Evolutionary conservation across 225 moss, liverwort and hornwort species (phyloP), one percentile per base, ranked within the genome.

Genomic region (Physcomitrellopsis africana): DNA sequence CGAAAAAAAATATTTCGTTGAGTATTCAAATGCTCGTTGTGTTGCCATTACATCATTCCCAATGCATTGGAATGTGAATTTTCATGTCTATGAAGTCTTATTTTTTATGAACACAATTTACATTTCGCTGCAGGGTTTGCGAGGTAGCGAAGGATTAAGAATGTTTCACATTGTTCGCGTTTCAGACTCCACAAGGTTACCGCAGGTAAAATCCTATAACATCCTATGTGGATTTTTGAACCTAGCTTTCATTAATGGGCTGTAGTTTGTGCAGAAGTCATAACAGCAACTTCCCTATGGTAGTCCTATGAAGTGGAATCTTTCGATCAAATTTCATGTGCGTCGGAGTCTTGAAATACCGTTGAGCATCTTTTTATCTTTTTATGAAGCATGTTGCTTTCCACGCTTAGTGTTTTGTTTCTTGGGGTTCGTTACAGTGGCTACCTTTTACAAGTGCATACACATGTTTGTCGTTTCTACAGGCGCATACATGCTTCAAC

Each of bases 401-500:
- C 49, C 54, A 27, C 23, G 2, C 20, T 45, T 76, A 29, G 46
- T 63, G 41, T 12, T 61, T 57, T 46, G 14, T 61, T 46, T 10
- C 45, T 8, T 44, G 16, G 43, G 45, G 24, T 37, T 32, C 45
- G 17, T 49, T 73, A 29, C 29, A 26, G 65, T 10, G 8, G 3
- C 15, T 60, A 26, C 8, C 15, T 6, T 26, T 26, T 19, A 29
- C 52, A 52, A 52, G 52, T 52, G 13, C 26, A 29, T 26, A 12
- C 2, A 27, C 27, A 7, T 11, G 18, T 67, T 60, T 67, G 18
- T 61, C 19, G 37, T 11, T 54, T 68, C 11, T 57, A 69, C 91
- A 91, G 91, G 91, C 91, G 42, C 91, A 91, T 63, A 91, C 91
- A 55, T 91, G 91, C 82, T 91, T 91, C 86, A 91, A 91, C 62